Evolutionary conservation across 1,284 basidiomycete genomes (phyloP), one percentile per base, ranked within the genome.

Genomic region (Pyrrhoderma noxium): DNA sequence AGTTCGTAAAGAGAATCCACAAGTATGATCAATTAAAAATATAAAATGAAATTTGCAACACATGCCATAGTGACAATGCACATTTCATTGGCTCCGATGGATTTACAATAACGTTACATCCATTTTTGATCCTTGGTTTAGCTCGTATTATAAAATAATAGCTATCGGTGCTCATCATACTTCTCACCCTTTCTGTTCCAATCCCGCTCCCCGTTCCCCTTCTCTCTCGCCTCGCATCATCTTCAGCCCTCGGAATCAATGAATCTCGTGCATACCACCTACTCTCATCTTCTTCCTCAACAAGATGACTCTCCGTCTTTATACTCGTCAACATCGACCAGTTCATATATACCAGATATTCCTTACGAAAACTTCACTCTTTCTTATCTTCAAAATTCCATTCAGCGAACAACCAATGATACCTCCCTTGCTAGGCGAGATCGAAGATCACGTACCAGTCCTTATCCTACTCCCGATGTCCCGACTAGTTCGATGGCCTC

Each of bases 321-420:
- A 43, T 46, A 16, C 36, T 43, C 19, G 18, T 45, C 54, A 62
- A 64, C 57, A 38, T 64, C 69, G 56, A 62, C 48, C 51, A 65
- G 69, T 57, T 59, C 61, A 47, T 67, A 70, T 47, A 71, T 71
- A 55, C 61, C 60, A 27, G 65, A 68, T 38, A 49, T 53, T 8
- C 59, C 56, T 46, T 69, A 25, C 42, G 39, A 58, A 34, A 45
- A 52, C 45, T 42, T 47, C 31, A 22, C 46, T 23, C 25, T 31
- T 14, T 1, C 46, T 19, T 37, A 38, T 14, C 21, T 22, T 38
- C 34, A 42, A 16, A 21, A 44, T 13, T 31, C 27, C 5, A 31
- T 11, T 31, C 11, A 5, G 5, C 27, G 42, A 9, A 19, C 13
- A 21, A 21, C 34, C 46, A n/a, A 39, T 8, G n/a, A 8, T 25